Evolutionary conservation across 768 basidiomycete species (phyloP), one percentile per base, ranked within the genome.

Genomic region (Kwoniella sp.): DNA sequence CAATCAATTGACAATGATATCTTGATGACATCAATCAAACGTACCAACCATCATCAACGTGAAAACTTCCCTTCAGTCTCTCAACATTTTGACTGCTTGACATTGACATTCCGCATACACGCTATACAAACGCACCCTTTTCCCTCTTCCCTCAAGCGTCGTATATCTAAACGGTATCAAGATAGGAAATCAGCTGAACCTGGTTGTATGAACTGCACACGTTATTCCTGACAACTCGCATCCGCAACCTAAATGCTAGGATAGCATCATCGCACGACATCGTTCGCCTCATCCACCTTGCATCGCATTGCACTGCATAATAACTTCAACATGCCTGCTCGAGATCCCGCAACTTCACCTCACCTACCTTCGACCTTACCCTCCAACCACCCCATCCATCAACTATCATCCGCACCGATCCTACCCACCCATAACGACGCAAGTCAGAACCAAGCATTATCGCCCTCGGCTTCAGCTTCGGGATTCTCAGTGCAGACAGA

Each of bases 331-430:
- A 77, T 77, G 76, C 76, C 76, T 13, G 76, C 76, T 25, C 64
- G 76, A 44, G 76, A 77, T 55, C 76, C 76, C 2, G 63, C 68
- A 1, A 65, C 73, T 6, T 75, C 76, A 15, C 76, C 73, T 25
- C 70, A 77, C 37, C 51, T 69, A 6, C 68, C 68, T 13, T 59
- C 70, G 4, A 63, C 67, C 2, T 33, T 57, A 19, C 49, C 67
- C 29, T 49, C 56, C 5, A 55, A 36, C 24, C 56, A 57, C 15
- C 55, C 25, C 15, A 40, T 29, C 19, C 62, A 46, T 27, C 21
- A 27, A 6, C 22, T 21, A 27, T 19, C 54, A 5, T 65, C 64
- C 26, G 40, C 58, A 52, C 54, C 64, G 13, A 29, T 60, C 46
- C 36, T 65, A 19, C 63, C 69, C 13, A 68, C 58, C 2, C 55